Evolutionary conservation across 2,329 filamentous ascomycete species (phyloP), one percentile per base, ranked within the genome.

Genomic region (Thielaviopsis cerberus): DNA sequence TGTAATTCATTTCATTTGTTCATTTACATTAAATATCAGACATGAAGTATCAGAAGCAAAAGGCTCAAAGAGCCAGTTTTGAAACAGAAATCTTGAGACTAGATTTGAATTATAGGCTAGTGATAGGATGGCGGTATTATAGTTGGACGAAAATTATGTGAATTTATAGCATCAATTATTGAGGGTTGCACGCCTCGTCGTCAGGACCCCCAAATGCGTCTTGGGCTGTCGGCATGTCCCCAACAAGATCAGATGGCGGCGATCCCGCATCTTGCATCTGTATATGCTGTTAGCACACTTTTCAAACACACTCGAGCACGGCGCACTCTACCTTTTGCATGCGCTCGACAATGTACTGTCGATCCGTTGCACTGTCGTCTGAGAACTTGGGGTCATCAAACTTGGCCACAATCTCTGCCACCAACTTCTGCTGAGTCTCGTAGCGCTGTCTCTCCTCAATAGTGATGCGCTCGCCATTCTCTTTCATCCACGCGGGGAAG

Each of bases 241-340:
- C 91, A 17, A 98, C 86, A 20, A 98, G 74, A 69, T 97, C 92
- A 41, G 87, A 78, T 0, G 92, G 92, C 51, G 92, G 92, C 22
- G 87, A 89, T 10, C 92, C 92, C 61, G 86, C 85, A 55, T 84
- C 84, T 90, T 98, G 92, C 92, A 98, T 98, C 91, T 96, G 66
- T 59, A 52, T 2, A 22, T 13, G 26, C 8, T 3, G 52, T 58
- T 22, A 51, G 37, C 51, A 51, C 6, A 10, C 7, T 10, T 4
- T 17, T 41, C 8, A 6, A 17, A 13, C 7, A 11, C 3, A 41
- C 7, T 17, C 6, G 6, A 41, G 6, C 22, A 48, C 1, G 1
- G 1, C 41, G 17, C 4, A 48, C 41, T 22, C 68, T 70, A 95
- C 91, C 82, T 91, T 91, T 70, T 97, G 91, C 92, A 98, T 98